Evolutionary conservation across 208 protist genomes (phyloP).

Genomic region (Acanthamoeba triangularis): DNA sequence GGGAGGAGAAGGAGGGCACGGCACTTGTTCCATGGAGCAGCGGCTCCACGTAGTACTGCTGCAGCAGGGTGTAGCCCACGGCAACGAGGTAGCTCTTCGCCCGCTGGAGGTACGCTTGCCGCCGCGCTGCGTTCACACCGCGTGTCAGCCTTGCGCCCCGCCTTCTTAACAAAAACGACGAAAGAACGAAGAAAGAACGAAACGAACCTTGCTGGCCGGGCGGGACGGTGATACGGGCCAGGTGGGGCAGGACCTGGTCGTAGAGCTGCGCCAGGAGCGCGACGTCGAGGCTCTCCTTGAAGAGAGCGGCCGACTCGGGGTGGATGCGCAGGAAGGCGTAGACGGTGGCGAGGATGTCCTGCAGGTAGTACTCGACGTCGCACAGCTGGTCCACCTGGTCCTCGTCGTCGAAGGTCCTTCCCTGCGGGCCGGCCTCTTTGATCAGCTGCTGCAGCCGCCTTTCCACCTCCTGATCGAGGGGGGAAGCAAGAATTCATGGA

Average conservation of each 20-base stretch:
- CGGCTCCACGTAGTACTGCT: conserved; percentile 54
- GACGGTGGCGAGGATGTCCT: conserved; percentile 76
- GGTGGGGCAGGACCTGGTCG: conserved; percentile 59
- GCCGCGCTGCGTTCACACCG: neutral
- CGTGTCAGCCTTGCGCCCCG: neutral
- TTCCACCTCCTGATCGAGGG: conserved; percentile 14
- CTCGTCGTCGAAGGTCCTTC: neutral
- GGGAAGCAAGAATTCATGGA: neutral
- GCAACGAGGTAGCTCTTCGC: conserved; percentile 35
- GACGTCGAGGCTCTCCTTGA: conserved; percentile 23
- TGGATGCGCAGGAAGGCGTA: conserved; percentile 49
- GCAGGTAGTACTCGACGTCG: conserved; percentile 73
- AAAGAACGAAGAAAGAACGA: too few relatives aligned
- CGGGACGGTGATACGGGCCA: neutral
- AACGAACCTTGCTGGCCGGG: conserved; percentile 12
- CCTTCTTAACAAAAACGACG: neutral
- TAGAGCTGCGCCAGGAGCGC: conserved; percentile 2
- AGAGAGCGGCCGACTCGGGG: conserved; percentile 37
- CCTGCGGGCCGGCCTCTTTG: conserved; percentile 44
- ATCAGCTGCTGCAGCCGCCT: conserved; percentile 37
- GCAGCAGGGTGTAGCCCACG: conserved; percentile 36
- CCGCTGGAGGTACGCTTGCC: neutral
- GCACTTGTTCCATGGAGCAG: neutral
- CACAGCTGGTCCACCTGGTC: conserved; percentile 54
- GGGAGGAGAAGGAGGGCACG: neutral